A percentile compares a stretch with the other conserved stretches of the same genome.
Evolutionary conservation across 2,329 filamentous ascomycete genomes (phyloP).

Genomic region (Penicillium sp.): DNA sequence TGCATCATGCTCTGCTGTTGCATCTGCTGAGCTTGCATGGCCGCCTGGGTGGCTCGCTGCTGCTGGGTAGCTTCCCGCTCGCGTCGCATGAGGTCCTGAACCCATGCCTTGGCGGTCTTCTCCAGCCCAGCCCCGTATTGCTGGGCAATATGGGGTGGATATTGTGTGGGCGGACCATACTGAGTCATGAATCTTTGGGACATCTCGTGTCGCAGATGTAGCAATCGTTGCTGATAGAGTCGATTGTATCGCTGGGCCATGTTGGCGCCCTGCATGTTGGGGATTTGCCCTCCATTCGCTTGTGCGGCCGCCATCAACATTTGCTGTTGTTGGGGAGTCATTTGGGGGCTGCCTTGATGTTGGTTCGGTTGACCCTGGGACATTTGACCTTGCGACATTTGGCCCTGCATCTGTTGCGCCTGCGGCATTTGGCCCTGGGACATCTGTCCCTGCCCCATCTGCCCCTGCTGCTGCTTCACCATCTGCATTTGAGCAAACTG

Average conservation of each 20-base stretch:
- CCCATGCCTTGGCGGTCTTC: slow-evolving; percentile 41
- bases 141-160: slow-evolving; percentile 42
- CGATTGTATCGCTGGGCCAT: slow-evolving; percentile 40
- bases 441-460: slow-evolving; percentile 25
- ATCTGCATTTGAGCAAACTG: slow-evolving; percentile 45
- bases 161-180: slow-evolving; percentile 44
- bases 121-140: slow-evolving; percentile 44
- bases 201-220: slow-evolving; percentile 43
- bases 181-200: slow-evolving; percentile 40
- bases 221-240: slow-evolving; percentile 42
- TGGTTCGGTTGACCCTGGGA: slow-evolving; percentile 23
- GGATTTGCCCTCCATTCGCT: slow-evolving; percentile 41
- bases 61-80: slow-evolving; percentile 40
- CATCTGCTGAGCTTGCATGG: slow-evolving; percentile 44
- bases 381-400: slow-evolving; percentile 12
- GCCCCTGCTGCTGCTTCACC: slow-evolving; percentile 39
- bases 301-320: slow-evolving; percentile 46
- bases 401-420: slow-evolving; percentile 21
- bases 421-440: slow-evolving; percentile 14
- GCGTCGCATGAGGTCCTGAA: slow-evolving; percentile 44
- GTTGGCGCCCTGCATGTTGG: slow-evolving; percentile 34
- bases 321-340: slow-evolving; percentile 42
- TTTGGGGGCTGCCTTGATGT: slow-evolving; percentile 38
- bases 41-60: slow-evolving; percentile 36
- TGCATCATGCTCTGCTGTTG: slow-evolving; percentile 49